These are phyloP conservation scores for Blastobotrys mokoenaii DNA, from an alignment of 805 yeast genomes.

Conservation along the genomic window DNA sequence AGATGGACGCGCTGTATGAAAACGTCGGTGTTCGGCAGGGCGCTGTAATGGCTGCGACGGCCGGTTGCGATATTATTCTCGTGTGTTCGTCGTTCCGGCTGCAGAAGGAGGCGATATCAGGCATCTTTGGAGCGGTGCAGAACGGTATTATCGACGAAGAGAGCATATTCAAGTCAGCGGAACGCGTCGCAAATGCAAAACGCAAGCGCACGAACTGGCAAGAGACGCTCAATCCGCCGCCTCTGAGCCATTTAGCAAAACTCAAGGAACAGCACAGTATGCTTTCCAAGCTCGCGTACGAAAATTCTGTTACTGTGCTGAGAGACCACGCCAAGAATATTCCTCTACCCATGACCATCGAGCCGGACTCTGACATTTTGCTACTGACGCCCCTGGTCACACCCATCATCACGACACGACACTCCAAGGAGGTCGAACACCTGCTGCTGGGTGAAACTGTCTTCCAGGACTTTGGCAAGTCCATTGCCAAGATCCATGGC, in stretches of 20 bases:
- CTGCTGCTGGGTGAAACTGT: constrained; percentile 35
- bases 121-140: constrained; percentile 29
- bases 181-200: constrained; percentile 39
- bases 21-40: constrained; percentile 64
- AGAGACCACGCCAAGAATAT: constrained; percentile 38
- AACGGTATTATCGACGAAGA: constrained; percentile 32
- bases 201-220: constrained; percentile 38
- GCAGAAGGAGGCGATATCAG: constrained; percentile 48
- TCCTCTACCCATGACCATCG: constrained; percentile 39
- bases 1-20: constrained; percentile 53
- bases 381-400: constrained; percentile 31
- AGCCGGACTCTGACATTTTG: constrained; percentile 24
- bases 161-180: constrained; percentile 32
- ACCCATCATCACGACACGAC: constrained; percentile 36
- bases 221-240: constrained; percentile 32
- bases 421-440: constrained; percentile 31
- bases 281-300: constrained; percentile 40
- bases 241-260: constrained; percentile 19
- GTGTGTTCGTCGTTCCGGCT: constrained; percentile 48
- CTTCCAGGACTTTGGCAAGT: constrained; percentile 38
- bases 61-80: constrained; percentile 57
- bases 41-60: constrained; percentile 50
- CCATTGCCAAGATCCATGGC: constrained; percentile 34
- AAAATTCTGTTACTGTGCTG: constrained; percentile 43
- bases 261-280: constrained; percentile 36